A percentile compares a stretch with the other conserved stretches of the same genome.
These are phyloP conservation scores for Solanum hybrid DNA, from an alignment of 305 asterid species.

Conservation along the genomic window DNA sequence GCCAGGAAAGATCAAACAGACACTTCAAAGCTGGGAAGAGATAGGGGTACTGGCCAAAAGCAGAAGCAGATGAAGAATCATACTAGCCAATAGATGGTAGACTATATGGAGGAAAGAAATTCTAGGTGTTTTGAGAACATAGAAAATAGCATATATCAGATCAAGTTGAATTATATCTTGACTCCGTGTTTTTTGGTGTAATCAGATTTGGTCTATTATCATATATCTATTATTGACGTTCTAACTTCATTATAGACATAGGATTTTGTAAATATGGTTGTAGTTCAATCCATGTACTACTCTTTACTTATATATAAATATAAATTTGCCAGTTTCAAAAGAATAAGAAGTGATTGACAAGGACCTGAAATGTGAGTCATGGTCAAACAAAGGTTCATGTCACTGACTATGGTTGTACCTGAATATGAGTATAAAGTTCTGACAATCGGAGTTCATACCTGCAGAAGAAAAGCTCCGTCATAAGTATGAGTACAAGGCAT, in stretches of 20 bases:
- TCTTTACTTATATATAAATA: background rate
- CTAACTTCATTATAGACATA: background rate
- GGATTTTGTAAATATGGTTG: background rate
- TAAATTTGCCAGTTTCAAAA: background rate
- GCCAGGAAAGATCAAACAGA: background rate
- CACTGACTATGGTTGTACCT: constrained; percentile 29
- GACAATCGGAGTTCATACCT: constrained; percentile 76
- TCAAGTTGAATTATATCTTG: background rate
- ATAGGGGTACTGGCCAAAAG: background rate
- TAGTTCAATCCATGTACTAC: background rate
- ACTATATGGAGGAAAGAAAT: background rate
- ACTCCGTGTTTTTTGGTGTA: background rate
- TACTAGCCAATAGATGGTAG: background rate
- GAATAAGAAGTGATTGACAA: constrained; percentile 2
- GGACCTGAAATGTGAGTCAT: constrained; percentile 3
- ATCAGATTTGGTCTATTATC: background rate
- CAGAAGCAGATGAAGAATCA: background rate
- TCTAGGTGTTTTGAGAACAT: background rate
- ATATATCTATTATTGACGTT: background rate
- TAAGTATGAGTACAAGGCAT: background rate
- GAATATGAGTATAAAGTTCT: constrained; percentile 67
- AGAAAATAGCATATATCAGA: background rate
- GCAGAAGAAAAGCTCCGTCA: constrained; percentile 13
- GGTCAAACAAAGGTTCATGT: background rate
- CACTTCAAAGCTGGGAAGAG: background rate